phyloP scores from a whole-genome alignment of 805 yeast species.

The Huiozyma naganishii region DNA sequence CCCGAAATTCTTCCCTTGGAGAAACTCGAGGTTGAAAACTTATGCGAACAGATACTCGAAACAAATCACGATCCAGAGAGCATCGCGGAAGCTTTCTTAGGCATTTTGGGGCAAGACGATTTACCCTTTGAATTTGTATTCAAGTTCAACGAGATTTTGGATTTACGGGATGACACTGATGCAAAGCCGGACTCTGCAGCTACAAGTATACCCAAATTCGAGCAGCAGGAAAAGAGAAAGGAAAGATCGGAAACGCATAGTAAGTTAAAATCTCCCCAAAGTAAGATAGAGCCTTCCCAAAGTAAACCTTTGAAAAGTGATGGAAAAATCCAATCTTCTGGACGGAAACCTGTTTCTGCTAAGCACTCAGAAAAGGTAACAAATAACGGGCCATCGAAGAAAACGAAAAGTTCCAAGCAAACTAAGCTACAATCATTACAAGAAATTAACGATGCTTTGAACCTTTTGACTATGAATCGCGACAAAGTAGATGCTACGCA shows the following conservation, averaged over 20 bases:
- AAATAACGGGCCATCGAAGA: background rate
- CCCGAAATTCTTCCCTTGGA: constrained; percentile 26
- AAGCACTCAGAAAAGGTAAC: background rate
- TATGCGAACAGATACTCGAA: constrained; percentile 22
- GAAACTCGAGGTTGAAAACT: constrained; percentile 16
- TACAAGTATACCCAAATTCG: background rate
- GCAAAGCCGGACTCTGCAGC: background rate
- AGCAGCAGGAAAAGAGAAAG: background rate
- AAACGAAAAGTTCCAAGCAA: constrained; percentile 13
- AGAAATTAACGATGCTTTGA: constrained; percentile 55
- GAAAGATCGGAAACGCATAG: background rate
- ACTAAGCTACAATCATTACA: constrained; percentile 45
- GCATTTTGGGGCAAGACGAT: constrained; percentile 26
- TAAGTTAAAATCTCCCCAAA: background rate
- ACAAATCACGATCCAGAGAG: constrained; percentile 12
- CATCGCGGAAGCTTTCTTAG: constrained; percentile 22
- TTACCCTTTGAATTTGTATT: constrained; percentile 23
- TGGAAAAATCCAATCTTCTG: background rate
- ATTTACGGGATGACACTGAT: background rate
- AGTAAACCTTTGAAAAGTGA: background rate
- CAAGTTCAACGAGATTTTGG: constrained; percentile 18
- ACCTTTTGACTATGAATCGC: constrained; percentile 37
- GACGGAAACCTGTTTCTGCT: background rate
- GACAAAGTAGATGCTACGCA: constrained; percentile 12
- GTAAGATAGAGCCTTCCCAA: background rate